phyloP scores from a whole-genome alignment of 1,284 basidiomycete genomes.

The Inonotus hispidus region DNA sequence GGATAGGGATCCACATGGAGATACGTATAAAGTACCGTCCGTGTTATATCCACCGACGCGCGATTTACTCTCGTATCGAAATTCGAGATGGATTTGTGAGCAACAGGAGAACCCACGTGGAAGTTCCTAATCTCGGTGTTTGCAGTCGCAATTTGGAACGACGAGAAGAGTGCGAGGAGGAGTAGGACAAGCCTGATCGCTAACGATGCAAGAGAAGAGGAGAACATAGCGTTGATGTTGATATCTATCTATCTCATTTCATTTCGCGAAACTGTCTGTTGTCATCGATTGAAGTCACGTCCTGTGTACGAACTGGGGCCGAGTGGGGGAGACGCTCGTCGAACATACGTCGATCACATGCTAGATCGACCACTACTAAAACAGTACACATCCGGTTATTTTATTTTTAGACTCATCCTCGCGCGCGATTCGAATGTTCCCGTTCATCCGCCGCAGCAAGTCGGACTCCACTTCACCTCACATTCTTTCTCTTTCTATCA shows the following conservation, averaged over 20 bases:
- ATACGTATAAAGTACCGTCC: background rate
- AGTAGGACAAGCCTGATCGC: background rate
- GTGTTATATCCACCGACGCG: slow-evolving; percentile 21
- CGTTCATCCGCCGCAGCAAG: too few relatives aligned
- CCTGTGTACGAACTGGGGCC: too few relatives aligned
- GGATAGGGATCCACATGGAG: background rate
- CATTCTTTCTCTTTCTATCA: too few relatives aligned
- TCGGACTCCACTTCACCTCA: too few relatives aligned
- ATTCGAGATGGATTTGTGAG: slow-evolving; percentile 14
- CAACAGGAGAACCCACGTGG: slow-evolving; percentile 22
- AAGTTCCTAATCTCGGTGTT: slow-evolving; percentile 70
- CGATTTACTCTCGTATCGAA: too few relatives aligned
- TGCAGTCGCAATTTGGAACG: slow-evolving; percentile 24
- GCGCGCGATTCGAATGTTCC: too few relatives aligned
- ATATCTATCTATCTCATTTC: background rate
- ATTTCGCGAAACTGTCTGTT: background rate
- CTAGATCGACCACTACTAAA: background rate
- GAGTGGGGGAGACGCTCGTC: background rate
- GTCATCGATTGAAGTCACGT: background rate
- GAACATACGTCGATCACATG: background rate
- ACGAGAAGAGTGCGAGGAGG: background rate
- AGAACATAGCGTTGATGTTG: background rate
- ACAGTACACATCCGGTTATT: too few relatives aligned
- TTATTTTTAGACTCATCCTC: too few relatives aligned
- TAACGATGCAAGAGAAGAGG: background rate